phyloP scores from a whole-genome alignment of 2,329 filamentous ascomycete species.

The Daldinia eschscholtzii region DNA sequence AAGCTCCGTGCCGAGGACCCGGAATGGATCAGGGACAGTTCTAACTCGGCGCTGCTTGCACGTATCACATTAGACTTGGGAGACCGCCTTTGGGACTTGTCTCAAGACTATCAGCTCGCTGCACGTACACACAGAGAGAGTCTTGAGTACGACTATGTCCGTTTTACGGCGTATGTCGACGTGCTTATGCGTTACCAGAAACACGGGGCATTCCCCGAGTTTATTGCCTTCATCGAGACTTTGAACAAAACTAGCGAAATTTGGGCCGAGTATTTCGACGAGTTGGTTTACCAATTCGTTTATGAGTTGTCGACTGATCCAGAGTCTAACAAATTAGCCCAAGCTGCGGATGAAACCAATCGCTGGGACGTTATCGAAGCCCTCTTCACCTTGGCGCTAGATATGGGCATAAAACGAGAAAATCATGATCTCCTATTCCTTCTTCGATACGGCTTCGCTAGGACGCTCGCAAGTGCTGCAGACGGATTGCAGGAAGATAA shows the following conservation, averaged over 20 bases:
- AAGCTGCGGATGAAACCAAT: slow-evolving; percentile 46
- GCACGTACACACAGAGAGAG: slow-evolving; percentile 50
- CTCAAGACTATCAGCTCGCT: slow-evolving; percentile 42
- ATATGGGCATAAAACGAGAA: slow-evolving; percentile 44
- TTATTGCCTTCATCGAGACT: slow-evolving; percentile 49
- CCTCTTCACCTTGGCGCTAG: slow-evolving; percentile 48
- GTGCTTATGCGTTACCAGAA: slow-evolving; percentile 46
- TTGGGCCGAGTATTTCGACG: slow-evolving; percentile 50
- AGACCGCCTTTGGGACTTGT: slow-evolving; percentile 49
- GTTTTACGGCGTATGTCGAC: slow-evolving; percentile 46
- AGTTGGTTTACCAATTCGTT: slow-evolving; percentile 50
- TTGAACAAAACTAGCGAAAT: slow-evolving; percentile 43
- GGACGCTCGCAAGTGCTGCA: slow-evolving; percentile 42
- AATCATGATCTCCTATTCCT: slow-evolving; percentile 49
- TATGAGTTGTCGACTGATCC: slow-evolving; percentile 33
- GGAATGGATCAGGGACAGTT: slow-evolving; percentile 41
- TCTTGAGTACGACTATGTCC: slow-evolving; percentile 49
- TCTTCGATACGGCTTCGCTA: slow-evolving; percentile 47
- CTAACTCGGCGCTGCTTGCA: slow-evolving; percentile 49
- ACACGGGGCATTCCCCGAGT: slow-evolving; percentile 42
- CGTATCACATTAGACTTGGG: slow-evolving; percentile 51
- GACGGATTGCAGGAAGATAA: slow-evolving; percentile 39
- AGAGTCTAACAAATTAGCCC: slow-evolving; percentile 45
- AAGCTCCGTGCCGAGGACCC: slow-evolving; percentile 34
- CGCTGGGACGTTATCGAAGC: slow-evolving; percentile 49